phyloP scores from a whole-genome alignment of 768 basidiomycete genomes.

The Pholiota microspora region DNA sequence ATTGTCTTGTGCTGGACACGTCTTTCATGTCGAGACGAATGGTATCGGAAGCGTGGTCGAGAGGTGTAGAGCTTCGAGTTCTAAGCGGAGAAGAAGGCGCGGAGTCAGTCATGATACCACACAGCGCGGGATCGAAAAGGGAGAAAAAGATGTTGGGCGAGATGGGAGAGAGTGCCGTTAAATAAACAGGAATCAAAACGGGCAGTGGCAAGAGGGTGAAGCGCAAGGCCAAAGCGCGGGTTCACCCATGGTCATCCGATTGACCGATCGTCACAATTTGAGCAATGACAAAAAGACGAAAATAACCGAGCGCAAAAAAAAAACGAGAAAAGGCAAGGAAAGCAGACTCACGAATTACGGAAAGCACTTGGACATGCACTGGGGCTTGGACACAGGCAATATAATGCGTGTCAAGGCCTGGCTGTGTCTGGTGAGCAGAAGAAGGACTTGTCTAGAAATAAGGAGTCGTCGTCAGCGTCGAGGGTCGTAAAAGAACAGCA shows the following conservation, averaged over 20 bases:
- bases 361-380: slow-evolving; percentile 14
- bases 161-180: slow-evolving; percentile 4
- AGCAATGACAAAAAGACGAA: slow-evolving; percentile 3
- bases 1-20: slow-evolving; percentile 55
- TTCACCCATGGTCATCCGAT: slow-evolving; percentile 7
- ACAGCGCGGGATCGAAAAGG: slow-evolving; percentile 22
- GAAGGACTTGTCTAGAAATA: slow-evolving; percentile 23
- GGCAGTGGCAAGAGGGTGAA: slow-evolving; percentile 3
- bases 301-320: slow-evolving; percentile 2
- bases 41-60: slow-evolving; percentile 40
- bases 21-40: slow-evolving; percentile 74
- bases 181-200: slow-evolving; percentile 5
- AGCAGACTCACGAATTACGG: slow-evolving; percentile 16
- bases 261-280: slow-evolving; percentile 18
- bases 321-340: not conserved
- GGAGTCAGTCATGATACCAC: slow-evolving; percentile 23
- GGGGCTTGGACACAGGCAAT: slow-evolving; percentile 15
- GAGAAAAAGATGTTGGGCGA: slow-evolving; percentile 21
- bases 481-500: slow-evolving; percentile 35
- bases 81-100: slow-evolving; percentile 21
- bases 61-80: slow-evolving; percentile 40
- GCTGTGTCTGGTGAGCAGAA: slow-evolving; percentile 19
- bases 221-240: slow-evolving; percentile 2
- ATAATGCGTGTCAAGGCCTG: slow-evolving; percentile 15
- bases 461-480: slow-evolving; percentile 42